Evolutionary conservation across 208 protist genomes (phyloP), one percentile per base, ranked within the genome.

Genomic region (Trypanosoma mega): DNA sequence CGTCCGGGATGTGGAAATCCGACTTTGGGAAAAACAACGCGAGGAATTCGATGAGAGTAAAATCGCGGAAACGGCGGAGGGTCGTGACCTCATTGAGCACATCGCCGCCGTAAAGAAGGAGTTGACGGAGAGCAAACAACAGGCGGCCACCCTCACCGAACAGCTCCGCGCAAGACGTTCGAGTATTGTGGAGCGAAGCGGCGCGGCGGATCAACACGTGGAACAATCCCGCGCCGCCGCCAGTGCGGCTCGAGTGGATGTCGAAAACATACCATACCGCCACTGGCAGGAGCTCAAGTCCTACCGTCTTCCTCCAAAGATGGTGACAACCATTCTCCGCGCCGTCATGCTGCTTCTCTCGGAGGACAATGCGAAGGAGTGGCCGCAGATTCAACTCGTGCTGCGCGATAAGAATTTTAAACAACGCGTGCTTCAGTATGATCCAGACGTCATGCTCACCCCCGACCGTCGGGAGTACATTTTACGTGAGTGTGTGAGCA

Each of bases 231-330:
- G 78, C 31, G 82, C 68, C 27, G 72, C 81, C 6, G 66, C 77
- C 18, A 49, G 74, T 24, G 81, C 84, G 43, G 80, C 87, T 3
- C 57, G 80, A 27, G 75, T 76, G 16, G 87, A 94, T 53, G 84
- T 94, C 11, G 81, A 87, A 50, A 85, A 55, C 51, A 94, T 94
- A 29, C 75, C 84, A 2, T 79, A 90, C 53, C 49, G 67, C 39
- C 69, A 92, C 71, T 94, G 87, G 87, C 77, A 90, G 21, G 87
- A 94, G 73, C 74, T 94, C n/a, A 91, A 90, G 74, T 92, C 87
- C 9, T 94, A 94, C 67, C 76, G 87, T 31, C 60, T 78, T 3
- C 80, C 87, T n/a, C 82, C 87, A 27, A 89, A 82, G 67, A 87
- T 90, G 79, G 82, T 94, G 23, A 63, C 72, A 2, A 67, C 88